Evolutionary conservation across 768 basidiomycete genomes (phyloP).

Genomic region (Amanita polypyramis): DNA sequence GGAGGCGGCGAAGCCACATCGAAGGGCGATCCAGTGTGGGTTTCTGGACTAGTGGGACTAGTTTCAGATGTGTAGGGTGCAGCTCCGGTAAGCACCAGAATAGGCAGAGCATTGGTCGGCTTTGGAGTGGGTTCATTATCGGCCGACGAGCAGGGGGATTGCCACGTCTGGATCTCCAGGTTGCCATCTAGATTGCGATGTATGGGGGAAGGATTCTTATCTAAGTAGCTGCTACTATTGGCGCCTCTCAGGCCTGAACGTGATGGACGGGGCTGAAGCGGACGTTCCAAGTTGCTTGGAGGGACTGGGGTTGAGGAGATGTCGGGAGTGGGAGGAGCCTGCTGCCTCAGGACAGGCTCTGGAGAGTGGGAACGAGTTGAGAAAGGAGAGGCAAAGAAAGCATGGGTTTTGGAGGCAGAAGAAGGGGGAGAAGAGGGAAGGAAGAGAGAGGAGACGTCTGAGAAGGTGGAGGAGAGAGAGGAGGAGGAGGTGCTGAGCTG

Average conservation of each 20-base stretch:
- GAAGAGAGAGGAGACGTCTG: slow-evolving; percentile 20
- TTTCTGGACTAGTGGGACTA: background rate
- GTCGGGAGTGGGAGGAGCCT: slow-evolving; percentile 18
- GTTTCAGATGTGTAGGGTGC: background rate
- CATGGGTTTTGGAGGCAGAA: slow-evolving; percentile 33
- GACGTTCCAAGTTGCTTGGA: background rate
- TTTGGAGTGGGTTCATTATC: slow-evolving; percentile 12
- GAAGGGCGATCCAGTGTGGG: background rate
- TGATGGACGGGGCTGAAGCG: background rate
- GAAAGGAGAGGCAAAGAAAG: slow-evolving; percentile 37
- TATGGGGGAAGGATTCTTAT: background rate
- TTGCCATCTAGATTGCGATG: background rate
- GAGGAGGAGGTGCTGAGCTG: slow-evolving; percentile 22
- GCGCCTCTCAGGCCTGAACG: background rate
- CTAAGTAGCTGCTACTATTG: background rate
- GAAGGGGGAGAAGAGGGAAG: slow-evolving; percentile 12
- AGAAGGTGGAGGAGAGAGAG: slow-evolving; percentile 29
- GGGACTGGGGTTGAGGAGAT: slow-evolving; percentile 19
- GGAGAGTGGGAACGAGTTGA: slow-evolving; percentile 27
- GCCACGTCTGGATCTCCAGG: background rate
- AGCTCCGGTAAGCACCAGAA: background rate
- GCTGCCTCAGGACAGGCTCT: slow-evolving; percentile 10
- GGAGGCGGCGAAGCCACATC: background rate
- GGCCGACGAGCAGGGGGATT: background rate
- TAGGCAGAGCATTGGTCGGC: slow-evolving; percentile 10